These are phyloP conservation scores for Polychaeton citri DNA, from an alignment of 2,329 filamentous ascomycete genomes.

Conservation along the genomic window DNA sequence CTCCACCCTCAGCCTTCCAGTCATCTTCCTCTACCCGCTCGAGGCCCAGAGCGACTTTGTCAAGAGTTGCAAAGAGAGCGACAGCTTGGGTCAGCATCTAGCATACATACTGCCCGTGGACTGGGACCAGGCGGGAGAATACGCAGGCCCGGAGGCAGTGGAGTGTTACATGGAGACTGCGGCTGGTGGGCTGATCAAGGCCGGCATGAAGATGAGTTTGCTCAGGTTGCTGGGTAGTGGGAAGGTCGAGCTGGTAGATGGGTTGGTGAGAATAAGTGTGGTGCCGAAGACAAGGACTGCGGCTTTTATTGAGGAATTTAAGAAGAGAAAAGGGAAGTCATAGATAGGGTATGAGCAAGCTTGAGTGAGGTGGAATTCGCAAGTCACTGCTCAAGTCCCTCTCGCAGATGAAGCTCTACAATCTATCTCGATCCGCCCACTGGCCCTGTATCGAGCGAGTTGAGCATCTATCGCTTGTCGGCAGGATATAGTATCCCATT, in stretches of 20 bases:
- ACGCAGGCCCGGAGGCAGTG: slow-evolving; percentile 46
- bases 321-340: slow-evolving; percentile 44
- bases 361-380: not conserved
- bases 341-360: slow-evolving; percentile 1
- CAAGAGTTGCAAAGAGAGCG: slow-evolving; percentile 69
- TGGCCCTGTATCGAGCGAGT: no score
- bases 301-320: slow-evolving; percentile 75
- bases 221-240: slow-evolving; percentile 61
- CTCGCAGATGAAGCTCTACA: no score
- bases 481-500: slow-evolving; percentile 31
- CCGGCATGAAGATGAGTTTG: slow-evolving; percentile 71
- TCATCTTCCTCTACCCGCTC: slow-evolving; percentile 73
- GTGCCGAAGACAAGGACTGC: slow-evolving; percentile 58
- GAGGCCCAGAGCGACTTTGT: slow-evolving; percentile 79
- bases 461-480: slow-evolving; percentile 13
- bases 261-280: slow-evolving; percentile 69
- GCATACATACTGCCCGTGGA: slow-evolving; percentile 75
- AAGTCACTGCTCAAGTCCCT: not conserved
- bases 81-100: slow-evolving; percentile 64
- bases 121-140: slow-evolving; percentile 63
- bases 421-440: no score
- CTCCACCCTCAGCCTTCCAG: slow-evolving; percentile 61
- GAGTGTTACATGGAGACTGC: slow-evolving; percentile 85
- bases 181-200: slow-evolving; percentile 69
- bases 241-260: slow-evolving; percentile 78